Percentiles rank a stretch among this genome's conserved stretches.
phyloP scores from a whole-genome alignment of 2,329 filamentous ascomycete genomes.

The Aaosphaeria pasadenensis region DNA sequence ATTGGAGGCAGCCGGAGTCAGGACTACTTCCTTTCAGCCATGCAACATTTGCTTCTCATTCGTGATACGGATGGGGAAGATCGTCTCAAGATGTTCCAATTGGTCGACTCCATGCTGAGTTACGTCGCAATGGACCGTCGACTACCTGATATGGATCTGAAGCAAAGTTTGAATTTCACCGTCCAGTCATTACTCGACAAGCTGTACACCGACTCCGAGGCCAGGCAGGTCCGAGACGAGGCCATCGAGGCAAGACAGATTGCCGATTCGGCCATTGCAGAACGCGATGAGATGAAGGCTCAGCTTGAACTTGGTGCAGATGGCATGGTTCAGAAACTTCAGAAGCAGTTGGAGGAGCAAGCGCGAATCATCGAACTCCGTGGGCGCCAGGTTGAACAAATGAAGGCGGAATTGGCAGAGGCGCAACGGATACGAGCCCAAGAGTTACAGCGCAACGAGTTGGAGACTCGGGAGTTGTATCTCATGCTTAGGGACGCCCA shows the following conservation, averaged over 20 bases:
- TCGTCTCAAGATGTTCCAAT: constrained; percentile 89
- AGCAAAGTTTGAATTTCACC: constrained; percentile 95
- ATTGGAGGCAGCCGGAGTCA: constrained; percentile 80
- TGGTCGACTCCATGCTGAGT: constrained; percentile 97
- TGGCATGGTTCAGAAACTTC: constrained; percentile 86
- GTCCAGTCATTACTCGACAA: constrained; percentile 94
- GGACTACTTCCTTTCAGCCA: constrained; percentile 92
- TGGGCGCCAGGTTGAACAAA: constrained; percentile 75
- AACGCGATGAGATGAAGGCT: constrained; percentile 90
- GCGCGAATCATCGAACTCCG: constrained; percentile 86
- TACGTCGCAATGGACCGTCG: constrained; percentile 98
- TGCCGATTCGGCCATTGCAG: constrained; percentile 91
- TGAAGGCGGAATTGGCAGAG: constrained; percentile 87
- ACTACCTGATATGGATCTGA: constrained; percentile 93
- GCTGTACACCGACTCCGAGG: constrained; percentile 93
- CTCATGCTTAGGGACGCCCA: constrained; percentile 98
- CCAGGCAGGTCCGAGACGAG: constrained; percentile 87
- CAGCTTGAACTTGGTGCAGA: constrained; percentile 89
- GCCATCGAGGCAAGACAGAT: constrained; percentile 86
- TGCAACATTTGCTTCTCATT: constrained; percentile 93
- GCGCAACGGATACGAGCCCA: constrained; percentile 82
- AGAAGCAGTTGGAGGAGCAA: constrained; percentile 93
- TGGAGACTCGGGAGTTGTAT: constrained; percentile 94
- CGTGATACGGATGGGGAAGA: constrained; percentile 90
- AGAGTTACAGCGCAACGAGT: constrained; percentile 89